These are phyloP conservation scores for Leptographium radiaticola DNA, from an alignment of 2,329 filamentous ascomycete genomes.

Conservation along the genomic window DNA sequence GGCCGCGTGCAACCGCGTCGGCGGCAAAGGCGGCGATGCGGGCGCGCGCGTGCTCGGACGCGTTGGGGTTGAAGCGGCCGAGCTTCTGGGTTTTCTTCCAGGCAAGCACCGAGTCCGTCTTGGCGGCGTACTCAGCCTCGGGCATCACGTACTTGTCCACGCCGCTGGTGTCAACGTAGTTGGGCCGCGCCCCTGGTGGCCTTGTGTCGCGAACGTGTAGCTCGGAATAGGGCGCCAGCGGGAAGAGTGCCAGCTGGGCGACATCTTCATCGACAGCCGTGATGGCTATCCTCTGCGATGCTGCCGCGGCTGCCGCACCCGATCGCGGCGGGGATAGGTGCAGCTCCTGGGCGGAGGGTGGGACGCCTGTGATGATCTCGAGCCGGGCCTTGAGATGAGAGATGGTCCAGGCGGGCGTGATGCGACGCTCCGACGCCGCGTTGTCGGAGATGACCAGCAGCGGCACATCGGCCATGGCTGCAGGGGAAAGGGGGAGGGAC, in stretches of 20 bases:
- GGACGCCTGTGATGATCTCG: constrained; percentile 85
- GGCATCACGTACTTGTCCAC: constrained; percentile 89
- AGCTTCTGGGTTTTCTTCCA: constrained; percentile 95
- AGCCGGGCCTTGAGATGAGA: constrained; percentile 73
- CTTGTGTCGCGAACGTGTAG: constrained; percentile 70
- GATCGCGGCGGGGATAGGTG: constrained; percentile 43
- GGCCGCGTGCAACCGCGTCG: constrained; percentile 58
- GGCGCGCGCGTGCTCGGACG: constrained; percentile 59
- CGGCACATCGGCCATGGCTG: constrained; percentile 56
- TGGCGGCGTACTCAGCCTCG: constrained; percentile 71
- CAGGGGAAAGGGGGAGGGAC: not conserved
- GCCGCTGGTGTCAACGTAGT: constrained; percentile 67
- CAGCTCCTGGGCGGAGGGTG: constrained; percentile 65
- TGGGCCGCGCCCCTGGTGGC: constrained; percentile 59
- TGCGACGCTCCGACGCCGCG: constrained; percentile 72
- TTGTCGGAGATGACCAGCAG: constrained; percentile 64
- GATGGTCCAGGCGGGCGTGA: constrained; percentile 87
- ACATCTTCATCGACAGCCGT: constrained; percentile 61
- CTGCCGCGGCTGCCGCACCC: not conserved
- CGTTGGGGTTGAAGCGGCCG: constrained; percentile 87
- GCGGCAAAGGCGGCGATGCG: constrained; percentile 55
- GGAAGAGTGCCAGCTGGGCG: constrained; percentile 49
- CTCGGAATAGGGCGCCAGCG: constrained; percentile 62
- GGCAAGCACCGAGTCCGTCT: constrained; percentile 76
- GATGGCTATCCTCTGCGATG: constrained; percentile 44